Percentiles rank a stretch among this genome's conserved stretches.
Evolutionary conservation across 192 early-diverging fungal genomes (phyloP).

Genomic region (Coemansia sp.): DNA sequence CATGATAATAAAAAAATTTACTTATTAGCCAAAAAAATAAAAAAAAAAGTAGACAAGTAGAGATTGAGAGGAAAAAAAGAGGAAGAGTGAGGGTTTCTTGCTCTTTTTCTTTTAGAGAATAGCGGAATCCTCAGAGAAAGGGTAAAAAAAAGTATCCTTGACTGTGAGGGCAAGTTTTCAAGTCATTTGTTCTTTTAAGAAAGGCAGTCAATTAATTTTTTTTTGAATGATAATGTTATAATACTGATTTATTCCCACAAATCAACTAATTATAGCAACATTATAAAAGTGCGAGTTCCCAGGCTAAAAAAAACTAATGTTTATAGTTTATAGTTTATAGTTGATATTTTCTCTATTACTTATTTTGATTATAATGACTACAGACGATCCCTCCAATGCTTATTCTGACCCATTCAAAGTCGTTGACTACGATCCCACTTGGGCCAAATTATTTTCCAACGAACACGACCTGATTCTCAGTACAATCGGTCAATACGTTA

Average conservation of each 20-base stretch:
- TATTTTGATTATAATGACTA: neutral
- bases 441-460: slow-evolving; percentile 5
- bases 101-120: no score
- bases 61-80: neutral
- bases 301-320: no score
- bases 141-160: no score
- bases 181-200: no score
- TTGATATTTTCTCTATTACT: neutral
- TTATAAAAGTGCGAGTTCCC: no score
- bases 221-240: no score
- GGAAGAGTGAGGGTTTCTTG: neutral
- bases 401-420: slow-evolving; percentile 13
- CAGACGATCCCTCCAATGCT: neutral
- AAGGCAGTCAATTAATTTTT: no score
- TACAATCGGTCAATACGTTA: neutral
- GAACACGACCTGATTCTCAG: slow-evolving; percentile 6
- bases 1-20: no score
- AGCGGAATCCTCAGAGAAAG: no score
- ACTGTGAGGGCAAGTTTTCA: neutral
- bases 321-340: no score
- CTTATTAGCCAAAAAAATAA: neutral
- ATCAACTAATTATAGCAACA: no score
- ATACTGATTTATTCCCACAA: no score
- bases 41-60: neutral
- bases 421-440: slow-evolving; percentile 12